Percentiles rank a stretch among this genome's conserved stretches.
These are phyloP conservation scores for Fraxinus nigra DNA, from an alignment of 305 asterid species.

Conservation along the genomic window DNA sequence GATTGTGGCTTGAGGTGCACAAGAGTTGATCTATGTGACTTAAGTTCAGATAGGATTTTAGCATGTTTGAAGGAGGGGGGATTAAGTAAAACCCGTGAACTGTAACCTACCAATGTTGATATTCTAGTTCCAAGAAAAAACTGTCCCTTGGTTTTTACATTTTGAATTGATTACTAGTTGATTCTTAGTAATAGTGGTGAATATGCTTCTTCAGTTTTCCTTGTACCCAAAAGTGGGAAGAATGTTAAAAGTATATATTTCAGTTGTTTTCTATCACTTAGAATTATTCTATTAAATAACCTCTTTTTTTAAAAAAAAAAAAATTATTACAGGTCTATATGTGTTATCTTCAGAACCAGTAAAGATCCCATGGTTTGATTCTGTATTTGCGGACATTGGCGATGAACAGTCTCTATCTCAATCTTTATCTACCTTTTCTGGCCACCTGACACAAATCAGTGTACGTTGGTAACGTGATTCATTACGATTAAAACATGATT, in stretches of 20 bases:
- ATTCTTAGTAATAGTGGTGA: background rate
- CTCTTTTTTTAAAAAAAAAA: background rate
- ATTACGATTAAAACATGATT: background rate
- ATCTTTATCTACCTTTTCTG: constrained; percentile 96
- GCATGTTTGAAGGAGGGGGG: background rate
- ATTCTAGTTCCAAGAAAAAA: background rate
- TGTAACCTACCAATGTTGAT: background rate
- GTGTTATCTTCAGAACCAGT: constrained; percentile 91
- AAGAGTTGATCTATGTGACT: background rate
- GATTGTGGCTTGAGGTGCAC: background rate
- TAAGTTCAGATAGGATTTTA: background rate
- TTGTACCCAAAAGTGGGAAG: background rate
- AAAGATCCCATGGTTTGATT: constrained; percentile 96
- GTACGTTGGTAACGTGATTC: constrained; percentile 51
- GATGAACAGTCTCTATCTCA: constrained; percentile 97
- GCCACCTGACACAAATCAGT: constrained; percentile 95
- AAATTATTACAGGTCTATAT: constrained; percentile 70
- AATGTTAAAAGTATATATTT: background rate
- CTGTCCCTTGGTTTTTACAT: background rate
- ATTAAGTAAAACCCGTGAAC: background rate
- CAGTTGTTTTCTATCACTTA: background rate
- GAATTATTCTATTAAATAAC: background rate
- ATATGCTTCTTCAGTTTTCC: background rate
- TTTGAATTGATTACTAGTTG: background rate
- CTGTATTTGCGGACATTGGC: constrained; percentile 96